Evolutionary conservation across 768 basidiomycete genomes (phyloP), one percentile per base, ranked within the genome.

Genomic region (Mycena haematopus): DNA sequence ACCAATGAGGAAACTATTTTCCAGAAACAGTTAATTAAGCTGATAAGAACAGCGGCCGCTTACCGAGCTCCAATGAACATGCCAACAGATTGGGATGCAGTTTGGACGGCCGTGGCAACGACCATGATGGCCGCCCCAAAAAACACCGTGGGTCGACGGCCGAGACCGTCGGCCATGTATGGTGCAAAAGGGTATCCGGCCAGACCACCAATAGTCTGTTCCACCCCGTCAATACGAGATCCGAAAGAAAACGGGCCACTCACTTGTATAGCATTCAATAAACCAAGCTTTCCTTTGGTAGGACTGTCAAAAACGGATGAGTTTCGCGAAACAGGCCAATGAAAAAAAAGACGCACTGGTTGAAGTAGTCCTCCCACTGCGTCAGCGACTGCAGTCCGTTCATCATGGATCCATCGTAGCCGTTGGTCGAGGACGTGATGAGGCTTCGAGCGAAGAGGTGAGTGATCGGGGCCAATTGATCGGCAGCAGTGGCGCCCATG

Each of bases 51-150:
- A 42, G 6, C 40, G n/a, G n/a, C n/a, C n/a, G n/a, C n/a, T n/a
- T 27, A 56, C 80, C 91, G 88, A 71, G 91, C 87, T 65, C 88
- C 89, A 68, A 92, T 90, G 79, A 92, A 92, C 87, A 91, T 90
- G 62, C 83, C 84, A 27, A 90, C 81, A 35, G 85, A 88, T 56
- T 86, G 82, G 19, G 90, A 78, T 8, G 88, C 88, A 2, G 88
- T 86, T 68, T 93, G 91, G 33, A 92, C 47, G 33, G 82, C 86
- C 22, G 85, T 86, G 21, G 84, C 91, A 50, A 84, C 75, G 60
- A 83, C 80, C 89, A 92, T 91, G 70, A 91, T 83, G n/a, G 70
- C 25, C 8, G 90, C 88, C 52, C 91, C 91, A 22, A 92, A 62
- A 75, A 87, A 85, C 42, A 92, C 82, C 17, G 89, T 80, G 4